Base-by-base conservation (phyloP, 352 stramenopile species). In the Globisporangium mamillatum region DNA sequence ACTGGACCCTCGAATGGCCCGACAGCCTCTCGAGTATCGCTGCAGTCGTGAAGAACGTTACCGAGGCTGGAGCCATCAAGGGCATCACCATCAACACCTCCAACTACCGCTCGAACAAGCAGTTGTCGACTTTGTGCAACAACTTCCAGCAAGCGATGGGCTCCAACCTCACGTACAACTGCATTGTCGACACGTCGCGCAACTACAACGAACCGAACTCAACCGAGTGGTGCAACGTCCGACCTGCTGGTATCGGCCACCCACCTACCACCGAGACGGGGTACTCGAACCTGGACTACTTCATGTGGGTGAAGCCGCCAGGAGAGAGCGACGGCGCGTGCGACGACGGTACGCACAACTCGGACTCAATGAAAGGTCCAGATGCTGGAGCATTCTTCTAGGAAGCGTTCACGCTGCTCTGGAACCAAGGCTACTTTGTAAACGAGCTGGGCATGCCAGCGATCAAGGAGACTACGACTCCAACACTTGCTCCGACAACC, bases 71-170 rank as follows among this genome's bases (percentile, higher is more conserved):
- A 0, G 53, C 44, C 3, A 57, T 93, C 53, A 88, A 89, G 66
- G 85, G 83, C 16, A 91, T 93, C 62, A 75, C 77, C 44, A 77
- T 93, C 59, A 92, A 93, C 78, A 91, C 86, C 22, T 90, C 79
- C 67, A 93, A 93, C 75, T 93, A 91, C 59, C 83, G 83, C 63
- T 78, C 80, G 4, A 89, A 71, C 27, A 64, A 54, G 54, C 72
- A 81, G n/a, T 69, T 93, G 8, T 66, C 77, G 6, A 68, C 63
- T 20, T 66, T 90, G 4, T 93, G 83, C 68, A 68, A 38, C 41
- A 88, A 74, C 58, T 93, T 92, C 66, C 80, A 92, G 61, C 66
- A n/a, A 18, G 82, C 82, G 0, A 61, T 84, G 63, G 77, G 74
- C 8, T 76, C 74, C 38, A 77, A 59, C 1, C 14, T 12, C 34